These are phyloP conservation scores for Penicillium crustosum DNA, from an alignment of 2,329 filamentous ascomycete species.

Conservation along the genomic window DNA sequence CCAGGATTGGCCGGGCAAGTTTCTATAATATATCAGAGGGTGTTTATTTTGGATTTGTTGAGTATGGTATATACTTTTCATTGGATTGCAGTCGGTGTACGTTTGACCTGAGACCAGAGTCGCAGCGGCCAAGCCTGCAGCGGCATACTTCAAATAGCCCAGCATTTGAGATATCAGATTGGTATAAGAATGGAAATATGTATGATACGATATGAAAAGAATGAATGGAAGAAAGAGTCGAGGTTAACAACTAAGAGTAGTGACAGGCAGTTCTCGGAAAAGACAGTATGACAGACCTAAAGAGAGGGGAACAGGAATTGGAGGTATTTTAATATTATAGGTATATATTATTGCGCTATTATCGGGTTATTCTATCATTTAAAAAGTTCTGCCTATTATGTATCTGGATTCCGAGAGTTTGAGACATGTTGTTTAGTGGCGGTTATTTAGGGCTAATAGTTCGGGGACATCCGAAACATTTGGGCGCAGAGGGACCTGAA, in stretches of 20 bases:
- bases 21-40: neutral
- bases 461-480: too few relatives aligned
- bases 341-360: neutral
- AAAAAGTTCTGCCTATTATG: neutral
- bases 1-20: neutral
- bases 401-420: neutral
- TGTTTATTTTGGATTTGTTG: neutral
- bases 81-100: neutral
- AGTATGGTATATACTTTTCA: neutral
- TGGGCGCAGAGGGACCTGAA: too few relatives aligned
- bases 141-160: neutral
- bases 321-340: neutral
- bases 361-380: neutral
- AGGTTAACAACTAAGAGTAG: neutral
- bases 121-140: neutral
- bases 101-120: neutral
- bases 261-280: neutral
- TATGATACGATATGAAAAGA: neutral
- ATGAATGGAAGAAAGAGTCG: neutral
- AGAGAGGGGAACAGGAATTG: neutral
- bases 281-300: neutral
- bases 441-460: neutral
- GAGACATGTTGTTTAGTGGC: neutral
- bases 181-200: neutral
- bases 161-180: neutral